These are phyloP conservation scores for Quillaja saponaria DNA, from an alignment of 306 rosid species.

Conservation along the genomic window DNA sequence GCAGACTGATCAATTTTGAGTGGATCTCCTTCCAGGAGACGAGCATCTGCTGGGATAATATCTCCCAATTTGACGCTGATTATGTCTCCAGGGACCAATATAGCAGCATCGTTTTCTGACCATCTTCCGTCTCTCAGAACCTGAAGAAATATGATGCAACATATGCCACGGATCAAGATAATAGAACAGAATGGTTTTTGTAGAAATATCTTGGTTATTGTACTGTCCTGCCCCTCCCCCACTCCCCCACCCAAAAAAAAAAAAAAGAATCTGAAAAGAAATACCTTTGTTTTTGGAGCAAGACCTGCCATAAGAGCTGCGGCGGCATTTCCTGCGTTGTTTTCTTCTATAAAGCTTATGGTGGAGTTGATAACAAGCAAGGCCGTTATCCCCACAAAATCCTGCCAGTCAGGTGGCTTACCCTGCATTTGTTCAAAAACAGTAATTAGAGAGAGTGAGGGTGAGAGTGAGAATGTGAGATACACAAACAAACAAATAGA, in stretches of 20 bases:
- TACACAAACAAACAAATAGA: neutral
- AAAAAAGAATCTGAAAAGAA: too few relatives aligned
- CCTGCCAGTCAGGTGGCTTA: conserved; percentile 87
- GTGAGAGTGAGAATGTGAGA: too few relatives aligned
- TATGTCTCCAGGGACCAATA: conserved; percentile 83
- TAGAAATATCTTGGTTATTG: conserved; percentile 59
- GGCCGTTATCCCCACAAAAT: conserved; percentile 66
- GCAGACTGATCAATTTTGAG: conserved; percentile 88
- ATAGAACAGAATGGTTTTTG: conserved; percentile 62
- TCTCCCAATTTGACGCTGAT: conserved; percentile 85
- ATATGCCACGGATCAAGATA: neutral
- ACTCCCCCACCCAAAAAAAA: too few relatives aligned
- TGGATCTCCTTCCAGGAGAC: conserved; percentile 80
- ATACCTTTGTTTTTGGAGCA: conserved; percentile 87
- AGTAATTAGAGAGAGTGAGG: neutral
- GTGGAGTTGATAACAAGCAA: conserved; percentile 79
- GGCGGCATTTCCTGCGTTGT: conserved; percentile 96
- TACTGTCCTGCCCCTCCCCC: too few relatives aligned
- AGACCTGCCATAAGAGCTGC: conserved; percentile 96
- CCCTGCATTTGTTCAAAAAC: conserved; percentile 46
- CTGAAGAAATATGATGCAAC: conserved; percentile 20
- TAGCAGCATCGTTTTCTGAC: conserved; percentile 77
- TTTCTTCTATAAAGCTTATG: conserved; percentile 85
- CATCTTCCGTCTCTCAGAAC: conserved; percentile 86
- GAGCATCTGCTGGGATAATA: conserved; percentile 85